A percentile compares a stretch with the other conserved stretches of the same genome.
These are phyloP conservation scores for Debaryomycetaceae sp. DNA, from an alignment of 1,139 yeast genomes.

Conservation along the genomic window DNA sequence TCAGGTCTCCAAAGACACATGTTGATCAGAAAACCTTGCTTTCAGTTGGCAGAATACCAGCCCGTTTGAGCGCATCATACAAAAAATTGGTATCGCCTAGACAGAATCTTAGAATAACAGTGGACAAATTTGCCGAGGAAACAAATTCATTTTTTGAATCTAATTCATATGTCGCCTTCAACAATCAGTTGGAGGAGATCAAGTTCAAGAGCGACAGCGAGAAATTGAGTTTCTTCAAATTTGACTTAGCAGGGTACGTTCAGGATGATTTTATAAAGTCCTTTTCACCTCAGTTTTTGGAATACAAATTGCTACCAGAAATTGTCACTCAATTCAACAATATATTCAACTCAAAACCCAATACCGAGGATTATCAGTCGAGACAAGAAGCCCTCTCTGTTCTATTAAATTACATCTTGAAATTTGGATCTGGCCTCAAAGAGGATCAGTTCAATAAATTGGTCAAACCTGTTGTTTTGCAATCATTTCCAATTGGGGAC, in stretches of 20 bases:
- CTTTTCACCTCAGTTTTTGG: slow-evolving; percentile 61
- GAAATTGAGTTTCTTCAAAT: slow-evolving; percentile 52
- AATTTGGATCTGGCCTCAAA: slow-evolving; percentile 40
- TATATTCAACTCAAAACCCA: slow-evolving; percentile 21
- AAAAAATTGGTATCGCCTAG: slow-evolving; percentile 22
- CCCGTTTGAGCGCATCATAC: slow-evolving; percentile 11
- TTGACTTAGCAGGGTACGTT: slow-evolving; percentile 30
- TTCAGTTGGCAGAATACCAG: slow-evolving; percentile 9
- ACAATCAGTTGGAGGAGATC: slow-evolving; percentile 50
- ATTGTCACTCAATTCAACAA: slow-evolving; percentile 38
- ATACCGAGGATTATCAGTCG: slow-evolving; percentile 28
- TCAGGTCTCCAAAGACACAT: slow-evolving; percentile 3
- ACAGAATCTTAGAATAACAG: slow-evolving; percentile 41
- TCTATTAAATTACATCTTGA: slow-evolving; percentile 45
- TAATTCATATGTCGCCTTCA: slow-evolving; percentile 44
- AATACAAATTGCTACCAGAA: slow-evolving; percentile 67
- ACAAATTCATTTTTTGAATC: slow-evolving; percentile 41
- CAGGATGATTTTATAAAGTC: slow-evolving; percentile 15
- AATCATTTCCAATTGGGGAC: slow-evolving; percentile 65
- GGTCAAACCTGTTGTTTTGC: slow-evolving; percentile 63
- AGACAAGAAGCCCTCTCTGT: slow-evolving; percentile 41
- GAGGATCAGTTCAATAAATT: slow-evolving; percentile 38
- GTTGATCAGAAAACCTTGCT: slow-evolving; percentile 2
- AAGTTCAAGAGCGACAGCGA: slow-evolving; percentile 48
- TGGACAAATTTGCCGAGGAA: slow-evolving; percentile 47